Evolutionary conservation across 176 grass and related monocot genomes (phyloP).

Genomic region (Guadua angustifolia): DNA sequence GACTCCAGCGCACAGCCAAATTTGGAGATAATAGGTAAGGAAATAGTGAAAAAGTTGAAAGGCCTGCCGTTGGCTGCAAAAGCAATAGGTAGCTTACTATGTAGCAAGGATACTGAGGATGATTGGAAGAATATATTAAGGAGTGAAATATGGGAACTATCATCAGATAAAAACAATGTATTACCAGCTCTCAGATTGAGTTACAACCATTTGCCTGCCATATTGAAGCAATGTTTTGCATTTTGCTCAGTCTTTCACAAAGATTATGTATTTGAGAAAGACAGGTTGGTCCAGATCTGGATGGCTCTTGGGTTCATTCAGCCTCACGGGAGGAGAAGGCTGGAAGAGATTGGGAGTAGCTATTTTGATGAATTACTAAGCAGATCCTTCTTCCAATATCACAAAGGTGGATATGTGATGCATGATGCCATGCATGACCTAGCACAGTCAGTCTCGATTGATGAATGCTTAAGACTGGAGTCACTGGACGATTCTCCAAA

Average conservation of each 20-base stretch:
- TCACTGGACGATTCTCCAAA: conserved; percentile 41
- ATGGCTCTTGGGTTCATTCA: conserved; percentile 73
- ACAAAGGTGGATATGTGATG: conserved; percentile 76
- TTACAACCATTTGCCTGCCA: conserved; percentile 67
- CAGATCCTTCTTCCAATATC: conserved; percentile 77
- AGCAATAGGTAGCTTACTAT: conserved; percentile 73
- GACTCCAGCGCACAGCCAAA: conserved; percentile 53
- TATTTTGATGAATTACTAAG: conserved; percentile 76
- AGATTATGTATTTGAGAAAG: conserved; percentile 70
- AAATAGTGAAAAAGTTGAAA: conserved; percentile 83
- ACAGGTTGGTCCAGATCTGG: conserved; percentile 70
- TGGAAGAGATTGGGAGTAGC: conserved; percentile 64
- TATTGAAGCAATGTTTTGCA: conserved; percentile 75
- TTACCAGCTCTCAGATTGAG: conserved; percentile 82
- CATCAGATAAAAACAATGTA: conserved; percentile 71
- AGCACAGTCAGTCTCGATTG: conserved; percentile 59
- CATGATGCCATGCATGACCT: conserved; percentile 85
- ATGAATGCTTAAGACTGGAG: conserved; percentile 69
- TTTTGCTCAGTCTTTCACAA: conserved; percentile 84
- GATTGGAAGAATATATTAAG: conserved; percentile 69
- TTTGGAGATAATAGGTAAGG: conserved; percentile 72
- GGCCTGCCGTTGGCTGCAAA: conserved; percentile 76
- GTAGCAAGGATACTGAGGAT: conserved; percentile 50
- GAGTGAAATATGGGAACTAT: conserved; percentile 81
- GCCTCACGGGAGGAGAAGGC: conserved; percentile 45